Evolutionary conservation across 352 stramenopile species (phyloP).

Genomic region (Phytopythium oedochilum): DNA sequence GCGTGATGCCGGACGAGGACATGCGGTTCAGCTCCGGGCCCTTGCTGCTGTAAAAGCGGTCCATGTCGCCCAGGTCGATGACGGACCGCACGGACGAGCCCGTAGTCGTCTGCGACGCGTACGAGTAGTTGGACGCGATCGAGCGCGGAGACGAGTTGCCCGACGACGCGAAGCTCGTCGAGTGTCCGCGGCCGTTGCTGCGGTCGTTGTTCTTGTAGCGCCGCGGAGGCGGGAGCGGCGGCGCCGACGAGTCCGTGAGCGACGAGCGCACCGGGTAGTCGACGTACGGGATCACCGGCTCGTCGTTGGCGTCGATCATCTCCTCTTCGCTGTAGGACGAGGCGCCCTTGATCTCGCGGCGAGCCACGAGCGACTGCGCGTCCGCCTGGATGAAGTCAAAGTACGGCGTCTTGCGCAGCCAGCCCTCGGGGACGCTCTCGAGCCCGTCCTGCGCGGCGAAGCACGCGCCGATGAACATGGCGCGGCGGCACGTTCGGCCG

Average conservation of each 20-base stretch:
- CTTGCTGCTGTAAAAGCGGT: constrained; percentile 64
- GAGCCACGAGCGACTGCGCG: constrained; percentile 54
- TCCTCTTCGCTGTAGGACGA: constrained; percentile 48
- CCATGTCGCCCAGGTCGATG: constrained; percentile 76
- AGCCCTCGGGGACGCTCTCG: constrained; percentile 59
- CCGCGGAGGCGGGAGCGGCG: constrained; percentile 12
- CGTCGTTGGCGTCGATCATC: constrained; percentile 19
- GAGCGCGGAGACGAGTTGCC: constrained; percentile 59
- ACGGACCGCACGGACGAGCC: constrained; percentile 59
- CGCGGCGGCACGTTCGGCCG: constrained; percentile 64
- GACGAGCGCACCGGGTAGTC: constrained; percentile 51
- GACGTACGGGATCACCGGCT: constrained; percentile 41
- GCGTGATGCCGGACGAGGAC: constrained; percentile 17
- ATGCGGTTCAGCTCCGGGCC: constrained; percentile 3
- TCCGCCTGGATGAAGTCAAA: constrained; percentile 80
- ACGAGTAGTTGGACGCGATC: constrained; percentile 73
- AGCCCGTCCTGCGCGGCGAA: constrained; percentile 73
- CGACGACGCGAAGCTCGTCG: constrained; percentile 65
- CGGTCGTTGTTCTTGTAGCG: constrained; percentile 13
- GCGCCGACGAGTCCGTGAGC: constrained; percentile 23
- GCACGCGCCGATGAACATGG: constrained; percentile 81
- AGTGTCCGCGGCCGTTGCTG: constrained; percentile 24
- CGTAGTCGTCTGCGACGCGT: constrained; percentile 63
- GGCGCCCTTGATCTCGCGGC: constrained; percentile 53
- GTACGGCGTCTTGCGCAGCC: constrained; percentile 79